Percentiles rank a stretch among this genome's conserved stretches.
These are phyloP conservation scores for Spizellomyces sp. DNA, from an alignment of 192 early-diverging fungal genomes.

Conservation along the genomic window DNA sequence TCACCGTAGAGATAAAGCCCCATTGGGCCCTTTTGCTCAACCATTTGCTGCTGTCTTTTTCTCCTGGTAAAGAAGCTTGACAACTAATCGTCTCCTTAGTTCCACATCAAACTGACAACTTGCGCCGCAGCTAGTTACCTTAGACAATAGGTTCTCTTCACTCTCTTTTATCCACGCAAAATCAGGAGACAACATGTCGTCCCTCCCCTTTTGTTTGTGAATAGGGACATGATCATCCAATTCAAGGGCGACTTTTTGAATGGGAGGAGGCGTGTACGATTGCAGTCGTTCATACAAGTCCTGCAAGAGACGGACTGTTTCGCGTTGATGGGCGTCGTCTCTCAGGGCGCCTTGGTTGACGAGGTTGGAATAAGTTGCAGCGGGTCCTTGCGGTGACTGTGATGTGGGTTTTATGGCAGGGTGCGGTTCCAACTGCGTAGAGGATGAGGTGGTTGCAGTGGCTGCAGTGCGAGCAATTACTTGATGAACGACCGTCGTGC, in stretches of 20 bases:
- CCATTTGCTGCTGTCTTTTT: not conserved
- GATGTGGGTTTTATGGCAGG: not conserved
- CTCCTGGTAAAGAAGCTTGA: not conserved
- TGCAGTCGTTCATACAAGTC: conserved; percentile 22
- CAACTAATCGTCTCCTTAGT: too few relatives aligned
- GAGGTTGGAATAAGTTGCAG: conserved; percentile 30
- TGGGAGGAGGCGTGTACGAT: conserved; percentile 28
- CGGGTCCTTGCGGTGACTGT: conserved; percentile 19
- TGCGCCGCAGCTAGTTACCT: not conserved
- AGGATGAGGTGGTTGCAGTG: too few relatives aligned
- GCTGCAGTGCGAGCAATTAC: too few relatives aligned
- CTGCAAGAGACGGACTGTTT: conserved; percentile 57
- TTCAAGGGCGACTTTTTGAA: conserved; percentile 10
- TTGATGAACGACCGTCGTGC: too few relatives aligned
- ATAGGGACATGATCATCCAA: not conserved
- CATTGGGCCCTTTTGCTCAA: conserved; percentile 24
- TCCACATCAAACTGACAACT: too few relatives aligned
- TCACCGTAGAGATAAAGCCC: conserved; percentile 52
- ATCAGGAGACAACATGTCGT: conserved; percentile 31
- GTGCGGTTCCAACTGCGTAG: too few relatives aligned
- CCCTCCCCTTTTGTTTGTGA: conserved; percentile 30
- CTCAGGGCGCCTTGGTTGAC: conserved; percentile 59
- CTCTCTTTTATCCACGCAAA: conserved; percentile 36
- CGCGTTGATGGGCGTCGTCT: conserved; percentile 69
- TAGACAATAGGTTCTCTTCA: conserved; percentile 11